Evolutionary conservation across 345 rosid genomes (phyloP), one percentile per base, ranked within the genome.

Genomic region (Sonneratia alba): DNA sequence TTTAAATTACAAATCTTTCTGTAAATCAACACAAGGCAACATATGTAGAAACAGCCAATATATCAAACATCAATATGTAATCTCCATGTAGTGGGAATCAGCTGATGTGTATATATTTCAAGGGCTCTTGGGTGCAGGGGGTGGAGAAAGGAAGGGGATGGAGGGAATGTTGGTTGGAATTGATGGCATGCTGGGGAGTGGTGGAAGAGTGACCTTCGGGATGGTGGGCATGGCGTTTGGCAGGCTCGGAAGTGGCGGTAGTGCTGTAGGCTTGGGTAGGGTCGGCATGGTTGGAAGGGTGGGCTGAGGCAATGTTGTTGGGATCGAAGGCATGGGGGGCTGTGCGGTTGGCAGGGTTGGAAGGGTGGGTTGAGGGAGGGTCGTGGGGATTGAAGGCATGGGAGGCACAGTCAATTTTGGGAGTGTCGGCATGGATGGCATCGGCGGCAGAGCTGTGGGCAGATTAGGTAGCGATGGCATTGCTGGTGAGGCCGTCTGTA

Each of bases 121-220:
- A 57, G 81, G 76, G 67, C 66, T 69, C 22, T 53, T 67, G 64
- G 64, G 32, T 34, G 78, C 55, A n/a, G 79, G 81, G 15, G 80
- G 78, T 45, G 83, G 85, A 4, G 83, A 64, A 62, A 81, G 38
- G 70, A 84, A 73, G 1, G 77, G 85, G 40, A 81, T 57, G 42
- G 85, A 63, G 27, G 85, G 85, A 51, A 81, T 68, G 43, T 69
- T 34, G 22, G 75, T 74, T 15, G 82, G 81, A 27, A 76, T 18
- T 34, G 73, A 48, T 1, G 81, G 80, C 16, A 74, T 55, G 74
- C 72, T 79, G 12, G 87, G 79, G 3, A 75, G 55, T 1, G 79
- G 75, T 15, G 82, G 81, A 21, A 74, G 3, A 1, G 76, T 53
- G 19, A 71, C 3, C 51, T n/a, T 32, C 8, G 80, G 79, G 38